Evolutionary conservation across 352 stramenopile species (phyloP).

Genomic region (Thalassiosira ordinaria): DNA sequence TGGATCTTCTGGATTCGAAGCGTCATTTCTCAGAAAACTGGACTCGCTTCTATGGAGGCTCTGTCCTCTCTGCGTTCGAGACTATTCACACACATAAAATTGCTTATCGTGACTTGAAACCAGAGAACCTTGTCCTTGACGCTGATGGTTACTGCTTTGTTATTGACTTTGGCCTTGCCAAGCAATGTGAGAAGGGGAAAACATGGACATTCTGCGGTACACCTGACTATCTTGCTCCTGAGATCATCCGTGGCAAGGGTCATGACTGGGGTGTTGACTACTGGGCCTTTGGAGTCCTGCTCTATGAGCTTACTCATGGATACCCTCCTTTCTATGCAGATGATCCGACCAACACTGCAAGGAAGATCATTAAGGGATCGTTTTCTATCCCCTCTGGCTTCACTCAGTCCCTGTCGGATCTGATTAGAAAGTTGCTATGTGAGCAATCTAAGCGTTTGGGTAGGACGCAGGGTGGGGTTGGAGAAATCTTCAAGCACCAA

Average conservation of each 20-base stretch:
- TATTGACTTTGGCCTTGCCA: slow-evolving; percentile 90
- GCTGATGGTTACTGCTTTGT: slow-evolving; percentile 89
- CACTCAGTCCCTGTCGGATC: slow-evolving; percentile 81
- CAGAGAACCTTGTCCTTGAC: slow-evolving; percentile 93
- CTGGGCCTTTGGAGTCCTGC: slow-evolving; percentile 84
- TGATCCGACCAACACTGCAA: slow-evolving; percentile 93
- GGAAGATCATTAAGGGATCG: slow-evolving; percentile 91
- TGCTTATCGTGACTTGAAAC: slow-evolving; percentile 93
- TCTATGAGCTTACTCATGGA: slow-evolving; percentile 84
- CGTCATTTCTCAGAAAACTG: slow-evolving; percentile 70
- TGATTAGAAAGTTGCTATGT: slow-evolving; percentile 91
- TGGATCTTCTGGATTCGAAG: slow-evolving; percentile 90
- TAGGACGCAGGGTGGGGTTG: slow-evolving; percentile 88
- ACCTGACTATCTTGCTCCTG: slow-evolving; percentile 89
- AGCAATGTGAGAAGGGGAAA: slow-evolving; percentile 84
- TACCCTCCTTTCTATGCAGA: slow-evolving; percentile 90
- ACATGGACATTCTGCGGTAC: slow-evolving; percentile 96
- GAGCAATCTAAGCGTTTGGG: slow-evolving; percentile 89
- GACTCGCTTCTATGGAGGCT: slow-evolving; percentile 81
- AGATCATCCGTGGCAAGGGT: slow-evolving; percentile 95
- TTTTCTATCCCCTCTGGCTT: slow-evolving; percentile 89
- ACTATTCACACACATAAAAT: slow-evolving; percentile 89
- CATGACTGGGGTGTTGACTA: slow-evolving; percentile 93
- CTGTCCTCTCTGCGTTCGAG: slow-evolving; percentile 77
- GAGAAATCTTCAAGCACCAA: slow-evolving; percentile 89